These are phyloP conservation scores for Solanum pimpinellifolium DNA, from an alignment of 257 asterid species.

Conservation along the genomic window DNA sequence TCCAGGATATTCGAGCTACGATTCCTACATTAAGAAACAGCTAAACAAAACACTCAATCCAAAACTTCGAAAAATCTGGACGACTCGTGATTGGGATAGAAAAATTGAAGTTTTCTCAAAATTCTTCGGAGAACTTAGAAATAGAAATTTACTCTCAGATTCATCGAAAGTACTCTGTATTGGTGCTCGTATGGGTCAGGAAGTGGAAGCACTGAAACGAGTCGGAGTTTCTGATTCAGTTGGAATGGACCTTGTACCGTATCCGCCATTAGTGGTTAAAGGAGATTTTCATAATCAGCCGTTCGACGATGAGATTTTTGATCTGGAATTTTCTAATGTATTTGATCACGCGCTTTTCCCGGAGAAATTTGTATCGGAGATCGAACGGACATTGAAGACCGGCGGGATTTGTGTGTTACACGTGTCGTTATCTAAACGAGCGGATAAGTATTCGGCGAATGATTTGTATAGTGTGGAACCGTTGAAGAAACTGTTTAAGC, in stretches of 20 bases:
- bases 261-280: slow-evolving; percentile 73
- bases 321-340: slow-evolving; percentile 86
- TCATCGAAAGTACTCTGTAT: slow-evolving; percentile 54
- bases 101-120: slow-evolving; percentile 56
- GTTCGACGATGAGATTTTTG: slow-evolving; percentile 46
- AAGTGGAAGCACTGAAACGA: slow-evolving; percentile 67
- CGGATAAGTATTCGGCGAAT: slow-evolving; percentile 88
- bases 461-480: slow-evolving; percentile 74
- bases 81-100: slow-evolving; percentile 86
- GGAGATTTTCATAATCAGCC: slow-evolving; percentile 94
- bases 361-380: slow-evolving; percentile 61
- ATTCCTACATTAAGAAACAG: slow-evolving; percentile 64
- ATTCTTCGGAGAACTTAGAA: slow-evolving; percentile 44
- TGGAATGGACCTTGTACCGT: slow-evolving; percentile 84
- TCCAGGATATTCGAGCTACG: slow-evolving; percentile 79
- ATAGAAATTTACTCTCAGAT: slow-evolving; percentile 21
- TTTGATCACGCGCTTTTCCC: slow-evolving; percentile 96
- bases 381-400: slow-evolving; percentile 62
- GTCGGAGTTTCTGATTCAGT: slow-evolving; percentile 60
- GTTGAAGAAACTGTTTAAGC: slow-evolving; percentile 56
- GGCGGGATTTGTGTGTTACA: slow-evolving; percentile 82
- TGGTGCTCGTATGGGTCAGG: slow-evolving; percentile 96
- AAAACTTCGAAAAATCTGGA: slow-evolving; percentile 69
- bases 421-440: slow-evolving; percentile 49
- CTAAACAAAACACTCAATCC: slow-evolving; percentile 92